Evolutionary conservation across 2,329 filamentous ascomycete genomes (phyloP), one percentile per base, ranked within the genome.

Genomic region (Alternaria panax): DNA sequence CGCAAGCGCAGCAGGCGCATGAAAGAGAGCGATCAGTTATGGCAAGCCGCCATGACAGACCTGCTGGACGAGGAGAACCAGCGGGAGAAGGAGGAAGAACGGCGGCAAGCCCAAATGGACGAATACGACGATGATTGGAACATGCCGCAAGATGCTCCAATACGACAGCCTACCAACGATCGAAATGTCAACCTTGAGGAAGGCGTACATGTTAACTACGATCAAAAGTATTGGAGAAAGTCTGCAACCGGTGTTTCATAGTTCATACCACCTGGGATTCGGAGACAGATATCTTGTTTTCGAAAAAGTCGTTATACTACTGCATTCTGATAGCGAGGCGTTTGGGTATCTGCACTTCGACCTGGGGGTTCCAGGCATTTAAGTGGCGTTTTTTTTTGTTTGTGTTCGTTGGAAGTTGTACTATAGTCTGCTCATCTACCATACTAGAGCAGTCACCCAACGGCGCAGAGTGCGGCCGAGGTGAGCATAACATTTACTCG

Each of bases 221-320:
- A 89, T 60, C 82, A 84, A 66, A 80, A 81, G 41, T 84, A 84
- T 64, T 88, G 86, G 84, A 82, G 86, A 58, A 82, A 82, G 53
- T 76, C 74, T 51, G 78, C 79, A 32, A 68, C 69, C 53, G 68
- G 66, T n/a, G 66, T 52, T 30, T 66, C 48, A 63, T 62, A 58
- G 16, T 51, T 59, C 24, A 32, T 16, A 22, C 41, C 45, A 48
- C 18, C 45, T 28, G 45, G 25, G 32, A 14, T 22, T 38, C 16
- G 30, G 28, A 24, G 7, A 12, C n/a, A 43, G 25, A n/a, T n/a
- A n/a, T n/a, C 32, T 12, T 43, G 16, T 20, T 46, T 46, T 20
- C 9, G 36, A 34, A 41, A 59, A 59, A 51, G 46, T 54, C 32
- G 41, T 59, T 67, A 48, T 60, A 57, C 30, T 28, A 69, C 20